phyloP scores from a whole-genome alignment of 192 early-diverging fungal genomes.

The Polychytrium aggregatum region DNA sequence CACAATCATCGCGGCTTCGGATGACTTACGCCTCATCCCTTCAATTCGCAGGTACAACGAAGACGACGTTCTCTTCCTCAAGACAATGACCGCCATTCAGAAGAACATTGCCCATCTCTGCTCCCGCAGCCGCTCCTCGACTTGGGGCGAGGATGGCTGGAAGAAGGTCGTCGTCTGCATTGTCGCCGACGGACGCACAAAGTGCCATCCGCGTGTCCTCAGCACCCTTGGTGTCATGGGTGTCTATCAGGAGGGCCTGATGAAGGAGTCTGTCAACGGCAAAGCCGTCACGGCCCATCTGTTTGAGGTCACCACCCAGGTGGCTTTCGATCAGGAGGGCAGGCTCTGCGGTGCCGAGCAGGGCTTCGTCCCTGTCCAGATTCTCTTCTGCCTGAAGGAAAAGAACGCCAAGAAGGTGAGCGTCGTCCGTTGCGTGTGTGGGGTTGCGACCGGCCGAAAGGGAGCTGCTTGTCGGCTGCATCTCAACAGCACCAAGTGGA shows the following conservation, averaged over 20 bases:
- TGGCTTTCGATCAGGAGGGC: conserved; percentile 50
- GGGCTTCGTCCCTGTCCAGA: conserved; percentile 71
- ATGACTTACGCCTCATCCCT: too few species aligned
- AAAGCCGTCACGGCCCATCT: conserved; percentile 68
- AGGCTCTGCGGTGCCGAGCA: conserved; percentile 54
- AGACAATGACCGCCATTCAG: conserved; percentile 77
- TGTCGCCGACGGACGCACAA: conserved; percentile 79
- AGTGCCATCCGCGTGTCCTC: conserved; percentile 65
- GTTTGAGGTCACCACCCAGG: conserved; percentile 85
- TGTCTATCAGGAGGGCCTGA: conserved; percentile 39
- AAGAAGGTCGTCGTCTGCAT: conserved; percentile 88
- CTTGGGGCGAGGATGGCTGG: conserved; percentile 80
- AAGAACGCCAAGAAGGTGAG: conserved; percentile 70
- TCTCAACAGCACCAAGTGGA: too few species aligned
- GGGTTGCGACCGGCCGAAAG: too few species aligned
- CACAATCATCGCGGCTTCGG: too few species aligned
- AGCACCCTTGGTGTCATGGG: conserved; percentile 76
- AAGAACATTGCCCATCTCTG: conserved; percentile 87
- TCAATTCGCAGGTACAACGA: conserved; percentile 52
- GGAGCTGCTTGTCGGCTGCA: too few species aligned
- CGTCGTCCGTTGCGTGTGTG: too few species aligned
- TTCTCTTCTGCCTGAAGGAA: conserved; percentile 87
- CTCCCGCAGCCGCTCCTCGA: conserved; percentile 60
- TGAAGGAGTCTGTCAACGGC: conserved; percentile 52
- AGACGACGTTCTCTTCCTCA: conserved; percentile 80